phyloP scores from a whole-genome alignment of 1,284 basidiomycete genomes.

The Abortiporus biennis region DNA sequence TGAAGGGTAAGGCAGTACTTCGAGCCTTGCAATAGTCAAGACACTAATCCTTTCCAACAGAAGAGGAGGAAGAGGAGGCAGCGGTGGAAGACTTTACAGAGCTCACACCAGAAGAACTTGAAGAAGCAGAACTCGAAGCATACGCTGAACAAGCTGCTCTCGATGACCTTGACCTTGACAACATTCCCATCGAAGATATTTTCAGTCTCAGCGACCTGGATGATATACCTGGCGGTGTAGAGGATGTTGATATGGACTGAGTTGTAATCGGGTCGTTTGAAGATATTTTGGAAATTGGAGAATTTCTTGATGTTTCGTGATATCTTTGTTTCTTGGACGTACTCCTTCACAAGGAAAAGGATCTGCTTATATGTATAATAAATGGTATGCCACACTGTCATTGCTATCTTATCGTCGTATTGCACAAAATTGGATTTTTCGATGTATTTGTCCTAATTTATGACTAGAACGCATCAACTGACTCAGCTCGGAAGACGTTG shows the following conservation, averaged over 20 bases:
- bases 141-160: slow-evolving; percentile 53
- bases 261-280: background rate
- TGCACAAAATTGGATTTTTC: no score
- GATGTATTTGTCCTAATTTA: no score
- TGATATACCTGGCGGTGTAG: slow-evolving; percentile 12
- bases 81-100: slow-evolving; percentile 8
- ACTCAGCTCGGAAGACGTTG: no score
- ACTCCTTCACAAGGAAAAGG: no score
- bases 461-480: no score
- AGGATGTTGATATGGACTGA: slow-evolving; percentile 19
- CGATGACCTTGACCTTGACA: slow-evolving; percentile 39
- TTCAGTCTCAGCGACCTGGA: slow-evolving; percentile 26
- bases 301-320: no score
- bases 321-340: no score
- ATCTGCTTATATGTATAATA: no score
- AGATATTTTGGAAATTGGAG: no score
- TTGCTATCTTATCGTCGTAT: no score
- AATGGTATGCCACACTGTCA: no score
- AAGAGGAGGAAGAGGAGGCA: slow-evolving; percentile 3
- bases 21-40: background rate
- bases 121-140: slow-evolving; percentile 51
- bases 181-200: slow-evolving; percentile 25
- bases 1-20: slow-evolving; percentile 29
- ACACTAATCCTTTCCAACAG: background rate
- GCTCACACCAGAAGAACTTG: slow-evolving; percentile 37